Conservation (phyloP, 2,329 filamentous ascomycete species). For the Geosmithia putterillii region DNA sequence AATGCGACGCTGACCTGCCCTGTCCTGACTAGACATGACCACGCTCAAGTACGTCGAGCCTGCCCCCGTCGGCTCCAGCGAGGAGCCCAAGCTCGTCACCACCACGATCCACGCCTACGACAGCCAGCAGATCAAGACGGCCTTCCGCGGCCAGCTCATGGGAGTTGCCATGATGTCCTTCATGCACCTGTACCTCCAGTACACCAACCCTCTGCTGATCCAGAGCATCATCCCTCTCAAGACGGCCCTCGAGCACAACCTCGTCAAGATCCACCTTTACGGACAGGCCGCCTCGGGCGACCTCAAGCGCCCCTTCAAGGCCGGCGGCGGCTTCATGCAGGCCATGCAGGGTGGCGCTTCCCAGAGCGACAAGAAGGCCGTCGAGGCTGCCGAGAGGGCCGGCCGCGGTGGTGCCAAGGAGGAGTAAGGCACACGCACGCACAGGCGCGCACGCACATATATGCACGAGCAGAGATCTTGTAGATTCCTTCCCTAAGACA, state of each 20-base stretch:
- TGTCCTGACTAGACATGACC: conserved; percentile 60
- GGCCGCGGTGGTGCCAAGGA: conserved; percentile 62
- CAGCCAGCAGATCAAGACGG: conserved; percentile 65
- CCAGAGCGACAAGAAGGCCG: conserved; percentile 85
- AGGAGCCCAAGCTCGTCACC: conserved; percentile 91
- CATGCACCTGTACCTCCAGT: conserved; percentile 99
- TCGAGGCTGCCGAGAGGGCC: conserved; percentile 68
- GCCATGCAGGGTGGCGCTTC: conserved; percentile 60
- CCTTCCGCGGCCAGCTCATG: conserved; percentile 89
- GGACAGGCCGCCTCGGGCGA: conserved; percentile 81
- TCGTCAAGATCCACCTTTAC: conserved; percentile 90
- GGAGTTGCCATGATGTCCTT: conserved; percentile 95
- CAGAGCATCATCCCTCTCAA: conserved; percentile 98
- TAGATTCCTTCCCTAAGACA: neutral
- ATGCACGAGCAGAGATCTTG: neutral
- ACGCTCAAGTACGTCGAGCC: conserved; percentile 99
- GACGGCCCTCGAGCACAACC: conserved; percentile 86
- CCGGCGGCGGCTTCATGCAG: conserved; percentile 68
- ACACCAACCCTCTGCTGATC: conserved; percentile 97
- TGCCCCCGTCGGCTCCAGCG: conserved; percentile 79
- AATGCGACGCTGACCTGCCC: neutral
- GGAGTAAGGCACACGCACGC: conserved; percentile 34
- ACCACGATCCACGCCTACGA: conserved; percentile 97
- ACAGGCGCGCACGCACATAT: neutral
- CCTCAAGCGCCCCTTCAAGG: conserved; percentile 93